Percentiles rank a stretch among this genome's conserved stretches.
Evolutionary conservation across 495 filamentous ascomycete species (phyloP).

Genomic region (Acidiella bohemica): DNA sequence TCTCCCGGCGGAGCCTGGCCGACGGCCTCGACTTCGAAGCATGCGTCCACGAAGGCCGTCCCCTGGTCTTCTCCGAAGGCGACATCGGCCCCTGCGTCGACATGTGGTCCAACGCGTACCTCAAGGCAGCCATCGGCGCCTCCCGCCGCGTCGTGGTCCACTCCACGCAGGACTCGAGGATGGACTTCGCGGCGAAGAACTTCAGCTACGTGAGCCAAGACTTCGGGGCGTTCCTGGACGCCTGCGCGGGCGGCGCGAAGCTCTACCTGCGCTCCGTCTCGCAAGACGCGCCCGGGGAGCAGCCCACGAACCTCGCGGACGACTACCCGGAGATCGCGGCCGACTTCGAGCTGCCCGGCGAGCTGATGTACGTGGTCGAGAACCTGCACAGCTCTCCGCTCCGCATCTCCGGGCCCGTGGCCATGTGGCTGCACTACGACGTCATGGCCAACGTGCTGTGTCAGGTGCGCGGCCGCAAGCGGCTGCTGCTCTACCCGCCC

Average conservation of each 20-base stretch:
- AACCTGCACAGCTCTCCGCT: constrained; percentile 69
- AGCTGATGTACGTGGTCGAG: constrained; percentile 43
- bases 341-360: constrained; percentile 58
- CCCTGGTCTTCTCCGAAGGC: constrained; percentile 50
- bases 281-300: constrained; percentile 47
- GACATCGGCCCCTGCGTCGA: constrained; percentile 53
- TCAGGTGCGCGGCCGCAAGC: constrained; percentile 59
- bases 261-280: constrained; percentile 71
- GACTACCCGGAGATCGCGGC: constrained; percentile 58
- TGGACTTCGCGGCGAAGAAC: constrained; percentile 76
- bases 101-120: constrained; percentile 56
- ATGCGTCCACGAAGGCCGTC: constrained; percentile 44
- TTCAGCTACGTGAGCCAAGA: constrained; percentile 58
- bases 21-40: constrained; percentile 41
- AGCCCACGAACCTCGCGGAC: constrained; percentile 48
- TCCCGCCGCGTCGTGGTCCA: constrained; percentile 63
- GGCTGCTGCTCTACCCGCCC: constrained; percentile 66
- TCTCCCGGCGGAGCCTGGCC: constrained; percentile 8
- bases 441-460: constrained; percentile 85
- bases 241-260: constrained; percentile 45
- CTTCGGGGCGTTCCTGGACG: constrained; percentile 55
- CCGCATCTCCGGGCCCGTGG: constrained; percentile 66
- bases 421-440: constrained; percentile 90
- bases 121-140: constrained; percentile 48
- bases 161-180: constrained; percentile 44